Percentiles rank a stretch among this genome's conserved stretches.
Evolutionary conservation across 345 rosid genomes (phyloP).

Genomic region (Citrus hindsii): DNA sequence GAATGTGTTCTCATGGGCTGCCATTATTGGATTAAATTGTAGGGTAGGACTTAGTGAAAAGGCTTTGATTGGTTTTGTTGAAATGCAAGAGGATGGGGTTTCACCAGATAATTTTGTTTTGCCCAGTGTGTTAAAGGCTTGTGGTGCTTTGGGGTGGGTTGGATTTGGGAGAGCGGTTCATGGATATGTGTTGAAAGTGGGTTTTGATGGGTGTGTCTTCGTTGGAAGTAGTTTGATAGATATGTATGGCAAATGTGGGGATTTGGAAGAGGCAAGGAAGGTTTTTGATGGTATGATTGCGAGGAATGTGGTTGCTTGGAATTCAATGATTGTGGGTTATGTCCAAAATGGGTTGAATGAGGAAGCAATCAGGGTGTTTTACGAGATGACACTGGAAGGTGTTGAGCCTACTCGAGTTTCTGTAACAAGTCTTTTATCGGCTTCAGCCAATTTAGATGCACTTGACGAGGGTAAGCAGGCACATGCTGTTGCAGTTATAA

Average conservation of each 20-base stretch:
- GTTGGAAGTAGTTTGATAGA: constrained; percentile 67
- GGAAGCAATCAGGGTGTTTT: constrained; percentile 45
- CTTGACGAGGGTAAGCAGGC: constrained; percentile 69
- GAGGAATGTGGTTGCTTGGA: constrained; percentile 60
- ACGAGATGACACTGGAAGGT: constrained; percentile 53
- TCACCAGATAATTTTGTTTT: constrained; percentile 65
- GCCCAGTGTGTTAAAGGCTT: constrained; percentile 74
- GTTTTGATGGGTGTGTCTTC: constrained; percentile 53
- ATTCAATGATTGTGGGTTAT: constrained; percentile 56
- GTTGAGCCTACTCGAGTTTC: constrained; percentile 59
- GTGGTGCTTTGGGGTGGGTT: constrained; percentile 56
- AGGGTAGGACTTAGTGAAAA: constrained; percentile 47
- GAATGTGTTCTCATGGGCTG: constrained; percentile 86
- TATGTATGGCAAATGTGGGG: constrained; percentile 66
- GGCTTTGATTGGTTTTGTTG: constrained; percentile 51
- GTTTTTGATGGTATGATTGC: constrained; percentile 55
- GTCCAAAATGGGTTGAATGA: constrained; percentile 55
- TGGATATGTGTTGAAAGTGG: constrained; percentile 58
- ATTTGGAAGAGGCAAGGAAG: constrained; percentile 53
- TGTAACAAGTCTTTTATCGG: constrained; percentile 60
- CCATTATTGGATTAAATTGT: constrained; percentile 63
- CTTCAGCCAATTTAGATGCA: constrained; percentile 60
- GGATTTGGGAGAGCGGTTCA: constrained; percentile 66
- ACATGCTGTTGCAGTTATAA: constrained; percentile 55
- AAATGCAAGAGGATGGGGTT: constrained; percentile 54